Percentiles rank a stretch among this genome's conserved stretches.
Evolutionary conservation across 176 grass and related monocot species (phyloP).

Genomic region (Triticum monococcum): DNA sequence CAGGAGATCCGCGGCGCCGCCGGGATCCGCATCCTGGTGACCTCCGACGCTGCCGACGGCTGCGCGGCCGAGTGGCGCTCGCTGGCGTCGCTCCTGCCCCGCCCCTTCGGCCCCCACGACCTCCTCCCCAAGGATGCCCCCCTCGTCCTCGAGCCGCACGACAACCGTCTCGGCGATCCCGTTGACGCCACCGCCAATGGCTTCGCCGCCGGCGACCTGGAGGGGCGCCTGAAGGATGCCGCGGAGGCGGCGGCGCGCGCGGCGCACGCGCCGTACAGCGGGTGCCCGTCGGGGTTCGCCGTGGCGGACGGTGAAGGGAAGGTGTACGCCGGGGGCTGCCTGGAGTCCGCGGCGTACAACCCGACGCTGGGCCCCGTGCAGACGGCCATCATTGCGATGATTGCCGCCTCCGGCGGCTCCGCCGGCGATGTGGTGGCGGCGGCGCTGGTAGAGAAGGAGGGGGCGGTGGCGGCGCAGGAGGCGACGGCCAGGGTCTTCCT

Average conservation of each 20-base stretch:
- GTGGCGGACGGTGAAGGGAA: constrained; percentile 61
- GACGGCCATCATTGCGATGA: constrained; percentile 76
- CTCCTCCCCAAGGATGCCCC: constrained; percentile 64
- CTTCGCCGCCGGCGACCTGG: constrained; percentile 5
- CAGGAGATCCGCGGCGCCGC: constrained; percentile 84
- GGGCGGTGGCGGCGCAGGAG: constrained; percentile 63
- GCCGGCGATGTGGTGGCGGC: constrained; percentile 53
- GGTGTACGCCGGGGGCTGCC: constrained; percentile 70
- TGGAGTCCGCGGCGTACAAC: constrained; percentile 88
- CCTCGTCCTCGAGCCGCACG: constrained; percentile 72
- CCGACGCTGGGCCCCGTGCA: constrained; percentile 87
- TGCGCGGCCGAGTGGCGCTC: constrained; percentile 54
- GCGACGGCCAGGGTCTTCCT: constrained; percentile 79
- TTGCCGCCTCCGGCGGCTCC: constrained; percentile 27
- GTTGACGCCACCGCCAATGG: constrained; percentile 30
- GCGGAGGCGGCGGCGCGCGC: constrained; percentile 61
- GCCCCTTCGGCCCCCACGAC: constrained; percentile 73
- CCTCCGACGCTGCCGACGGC: constrained; percentile 53
- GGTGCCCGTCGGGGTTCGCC: constrained; percentile 74
- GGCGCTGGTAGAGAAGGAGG: constrained; percentile 77
- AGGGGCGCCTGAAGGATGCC: constrained; percentile 44
- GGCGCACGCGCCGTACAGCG: constrained; percentile 84
- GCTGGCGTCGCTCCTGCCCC: constrained; percentile 67
- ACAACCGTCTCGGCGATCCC: constrained; percentile 55
- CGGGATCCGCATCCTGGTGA: constrained; percentile 78